phyloP scores from a whole-genome alignment of 2,329 filamentous ascomycete species.

The Trematosphaeria pertusa region DNA sequence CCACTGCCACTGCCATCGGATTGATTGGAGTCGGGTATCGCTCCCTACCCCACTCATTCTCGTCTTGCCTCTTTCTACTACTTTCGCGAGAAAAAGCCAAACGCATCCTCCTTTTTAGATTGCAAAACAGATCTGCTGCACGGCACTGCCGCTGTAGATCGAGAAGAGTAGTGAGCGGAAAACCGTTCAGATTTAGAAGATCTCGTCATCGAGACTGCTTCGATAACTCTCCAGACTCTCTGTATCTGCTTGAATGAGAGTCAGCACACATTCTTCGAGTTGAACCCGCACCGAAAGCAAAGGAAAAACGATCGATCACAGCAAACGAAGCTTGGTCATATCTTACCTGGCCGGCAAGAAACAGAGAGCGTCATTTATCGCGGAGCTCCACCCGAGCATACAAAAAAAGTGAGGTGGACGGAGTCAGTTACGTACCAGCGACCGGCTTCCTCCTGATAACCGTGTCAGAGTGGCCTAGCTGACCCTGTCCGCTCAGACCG shows the following conservation, averaged over 20 bases:
- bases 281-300: not conserved
- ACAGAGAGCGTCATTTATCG: not conserved
- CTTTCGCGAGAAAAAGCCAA: too few relatives aligned
- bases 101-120: not conserved
- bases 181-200: slow-evolving; percentile 31
- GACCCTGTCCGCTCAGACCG: slow-evolving; percentile 19
- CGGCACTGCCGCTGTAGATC: too few relatives aligned
- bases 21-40: not conserved
- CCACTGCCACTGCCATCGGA: too few relatives aligned
- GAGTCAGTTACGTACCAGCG: slow-evolving; percentile 30
- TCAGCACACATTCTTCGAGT: slow-evolving; percentile 7
- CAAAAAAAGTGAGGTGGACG: too few relatives aligned
- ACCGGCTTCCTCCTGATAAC: slow-evolving; percentile 47
- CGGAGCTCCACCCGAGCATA: too few relatives aligned
- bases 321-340: too few relatives aligned
- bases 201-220: slow-evolving; percentile 46
- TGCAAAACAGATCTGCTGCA: not conserved
- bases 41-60: too few relatives aligned
- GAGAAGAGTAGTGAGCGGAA: not conserved
- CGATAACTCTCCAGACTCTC: slow-evolving; percentile 43
- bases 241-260: slow-evolving; percentile 25
- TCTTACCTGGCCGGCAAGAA: not conserved
- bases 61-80: too few relatives aligned
- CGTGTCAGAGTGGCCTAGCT: slow-evolving; percentile 41
- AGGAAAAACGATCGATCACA: not conserved